These are phyloP conservation scores for Allodekkera sacchari DNA, from an alignment of 805 yeast species.

Conservation along the genomic window DNA sequence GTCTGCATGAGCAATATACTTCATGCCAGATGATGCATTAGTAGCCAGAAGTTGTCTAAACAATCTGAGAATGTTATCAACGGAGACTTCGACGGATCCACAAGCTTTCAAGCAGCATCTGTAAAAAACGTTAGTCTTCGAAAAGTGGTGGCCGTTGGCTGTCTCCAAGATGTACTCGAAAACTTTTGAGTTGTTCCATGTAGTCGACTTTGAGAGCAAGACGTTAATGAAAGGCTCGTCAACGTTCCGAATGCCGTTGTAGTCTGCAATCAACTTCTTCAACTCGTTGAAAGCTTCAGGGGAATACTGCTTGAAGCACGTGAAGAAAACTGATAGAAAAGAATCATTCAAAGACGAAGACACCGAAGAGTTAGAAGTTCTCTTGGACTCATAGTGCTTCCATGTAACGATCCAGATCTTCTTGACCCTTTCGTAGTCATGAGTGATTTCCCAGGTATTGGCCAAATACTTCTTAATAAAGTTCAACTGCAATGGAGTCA, in stretches of 20 bases:
- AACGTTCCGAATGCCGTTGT: conserved; percentile 47
- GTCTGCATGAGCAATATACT: conserved; percentile 71
- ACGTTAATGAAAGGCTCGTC: conserved; percentile 83
- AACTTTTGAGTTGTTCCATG: conserved; percentile 61
- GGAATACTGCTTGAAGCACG: conserved; percentile 41
- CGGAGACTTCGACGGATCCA: conserved; percentile 51
- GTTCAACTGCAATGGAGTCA: conserved; percentile 63
- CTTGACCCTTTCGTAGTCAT: conserved; percentile 49
- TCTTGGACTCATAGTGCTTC: conserved; percentile 41
- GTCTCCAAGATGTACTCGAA: conserved; percentile 55
- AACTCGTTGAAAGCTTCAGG: conserved; percentile 50
- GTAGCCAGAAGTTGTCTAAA: conserved; percentile 28
- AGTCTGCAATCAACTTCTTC: conserved; percentile 45
- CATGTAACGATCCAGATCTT: conserved; percentile 58
- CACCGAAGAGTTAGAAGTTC: conserved; percentile 55
- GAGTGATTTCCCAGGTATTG: conserved; percentile 50
- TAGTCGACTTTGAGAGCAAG: conserved; percentile 53
- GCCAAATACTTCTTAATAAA: conserved; percentile 56
- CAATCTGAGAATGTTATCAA: conserved; percentile 40
- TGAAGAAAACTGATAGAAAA: conserved; percentile 62
- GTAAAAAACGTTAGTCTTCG: conserved; percentile 59
- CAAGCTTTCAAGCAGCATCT: conserved; percentile 67
- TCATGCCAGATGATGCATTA: conserved; percentile 44
- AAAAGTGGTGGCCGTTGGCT: conserved; percentile 48
- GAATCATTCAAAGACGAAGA: conserved; percentile 65